A percentile compares a stretch with the other conserved stretches of the same genome.
Conservation (phyloP, 1,139 yeast genomes). For the Scheffersomyces cryptocercus region DNA sequence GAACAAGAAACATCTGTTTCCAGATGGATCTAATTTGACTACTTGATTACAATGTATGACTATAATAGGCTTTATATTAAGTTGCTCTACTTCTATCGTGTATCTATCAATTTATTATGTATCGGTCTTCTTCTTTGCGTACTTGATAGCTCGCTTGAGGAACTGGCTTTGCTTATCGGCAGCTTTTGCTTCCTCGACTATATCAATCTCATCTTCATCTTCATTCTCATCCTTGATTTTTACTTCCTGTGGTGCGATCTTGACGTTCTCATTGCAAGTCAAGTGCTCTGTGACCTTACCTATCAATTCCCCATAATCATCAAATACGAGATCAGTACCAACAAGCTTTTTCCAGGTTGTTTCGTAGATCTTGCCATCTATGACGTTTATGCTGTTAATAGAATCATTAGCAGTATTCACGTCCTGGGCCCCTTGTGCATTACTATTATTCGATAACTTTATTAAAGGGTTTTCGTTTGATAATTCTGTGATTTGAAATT, state of each 20-base stretch:
- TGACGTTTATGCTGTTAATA: constrained; percentile 31
- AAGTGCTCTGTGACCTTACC: constrained; percentile 46
- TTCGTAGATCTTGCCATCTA: constrained; percentile 56
- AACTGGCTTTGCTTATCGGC: constrained; percentile 24
- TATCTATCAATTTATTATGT: too few species aligned
- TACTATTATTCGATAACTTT: constrained; percentile 37
- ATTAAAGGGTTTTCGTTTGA: constrained; percentile 36
- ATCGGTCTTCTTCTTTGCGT: constrained; percentile 21
- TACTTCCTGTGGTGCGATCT: constrained; percentile 19
- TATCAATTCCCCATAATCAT: constrained; percentile 56
- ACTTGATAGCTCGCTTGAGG: constrained; percentile 28
- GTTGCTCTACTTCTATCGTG: background rate
- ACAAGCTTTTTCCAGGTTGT: constrained; percentile 79
- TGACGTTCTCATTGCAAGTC: constrained; percentile 29
- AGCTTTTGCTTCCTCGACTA: constrained; percentile 7
- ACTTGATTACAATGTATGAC: too few species aligned
- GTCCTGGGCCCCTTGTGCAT: constrained; percentile 1
- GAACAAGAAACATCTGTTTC: too few species aligned
- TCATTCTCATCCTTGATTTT: constrained; percentile 13
- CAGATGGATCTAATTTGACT: too few species aligned
- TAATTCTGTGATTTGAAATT: constrained; percentile 42
- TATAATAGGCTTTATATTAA: background rate
- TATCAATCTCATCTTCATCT: constrained; percentile 12
- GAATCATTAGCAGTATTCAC: constrained; percentile 8
- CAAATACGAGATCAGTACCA: constrained; percentile 77